Percentiles rank a stretch among this genome's conserved stretches.
phyloP scores from a whole-genome alignment of 352 stramenopile genomes.

The Blastocystis sp. region DNA sequence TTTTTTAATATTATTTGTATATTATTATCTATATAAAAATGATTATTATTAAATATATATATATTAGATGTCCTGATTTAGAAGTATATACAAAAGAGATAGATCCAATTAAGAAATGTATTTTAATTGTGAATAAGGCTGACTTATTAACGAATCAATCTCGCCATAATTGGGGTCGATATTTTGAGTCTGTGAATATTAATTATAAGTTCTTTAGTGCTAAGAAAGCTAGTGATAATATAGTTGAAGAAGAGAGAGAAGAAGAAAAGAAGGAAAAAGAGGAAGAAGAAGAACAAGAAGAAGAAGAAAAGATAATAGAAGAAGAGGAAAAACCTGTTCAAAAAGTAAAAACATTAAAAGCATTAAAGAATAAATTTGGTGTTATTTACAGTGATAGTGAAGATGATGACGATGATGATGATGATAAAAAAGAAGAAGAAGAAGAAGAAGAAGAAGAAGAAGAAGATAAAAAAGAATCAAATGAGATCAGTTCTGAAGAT shows the following conservation, averaged over 20 bases:
- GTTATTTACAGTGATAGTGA: constrained; percentile 10
- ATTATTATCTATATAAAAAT: too few species aligned
- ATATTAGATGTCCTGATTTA: constrained; percentile 71
- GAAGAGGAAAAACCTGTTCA: not conserved
- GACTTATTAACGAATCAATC: constrained; percentile 81
- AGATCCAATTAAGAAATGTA: constrained; percentile 58
- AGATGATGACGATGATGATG: constrained; percentile 38
- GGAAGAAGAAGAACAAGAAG: constrained; percentile 44
- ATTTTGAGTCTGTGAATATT: constrained; percentile 71
- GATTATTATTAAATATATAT: too few species aligned
- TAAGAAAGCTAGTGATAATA: constrained; percentile 49
- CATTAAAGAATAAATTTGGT: constrained; percentile 11
- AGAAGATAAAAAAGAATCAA: constrained; percentile 36
- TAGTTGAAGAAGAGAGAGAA: constrained; percentile 23
- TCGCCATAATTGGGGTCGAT: constrained; percentile 70
- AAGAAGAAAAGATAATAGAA: constrained; percentile 38
- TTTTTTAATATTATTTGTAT: too few species aligned
- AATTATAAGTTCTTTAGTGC: constrained; percentile 91
- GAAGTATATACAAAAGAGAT: constrained; percentile 77
- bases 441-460: constrained; percentile 41
- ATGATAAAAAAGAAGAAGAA: constrained; percentile 46
- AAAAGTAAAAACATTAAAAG: not conserved
- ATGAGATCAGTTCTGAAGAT: not conserved
- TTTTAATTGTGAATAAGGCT: constrained; percentile 96
- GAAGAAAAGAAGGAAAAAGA: constrained; percentile 37